Base-by-base conservation (phyloP, 495 filamentous ascomycete species). In the Cryomyces antarcticus region DNA sequence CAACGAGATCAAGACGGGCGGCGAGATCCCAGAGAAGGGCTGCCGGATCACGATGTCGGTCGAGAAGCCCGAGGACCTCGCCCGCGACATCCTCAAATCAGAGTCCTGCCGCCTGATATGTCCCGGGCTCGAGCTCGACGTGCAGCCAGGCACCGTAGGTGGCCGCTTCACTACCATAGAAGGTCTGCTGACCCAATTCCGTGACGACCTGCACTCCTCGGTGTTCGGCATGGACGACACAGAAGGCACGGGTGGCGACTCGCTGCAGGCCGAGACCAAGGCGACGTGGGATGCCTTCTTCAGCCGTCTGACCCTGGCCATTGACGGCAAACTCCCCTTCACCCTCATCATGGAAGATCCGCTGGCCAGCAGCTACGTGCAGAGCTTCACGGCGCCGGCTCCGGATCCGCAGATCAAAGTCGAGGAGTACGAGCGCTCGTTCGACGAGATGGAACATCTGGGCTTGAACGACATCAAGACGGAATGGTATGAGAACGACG, bases 91-190 rank as follows among this genome's bases (percentile, higher is more conserved):
- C 46, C 71, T 99, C 42, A 99, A 99, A 68, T 86, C 82, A 53
- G 89, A 96, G 60, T 88, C 80, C 31, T 94, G 87, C 53, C 71
- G 73, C 5, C 65, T 99, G 40, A 67, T 73, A 51, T 88, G 82
- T 52, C 80, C 86, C 2, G 86, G 96, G 52, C 75, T 94, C 46
- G 72, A 75, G 47, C 71, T 97, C 24, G 70, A 70, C 30, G 82
- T 95, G 24, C 78, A 85, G 54, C 82, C 87, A 0, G 89, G 89
- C 36, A 95, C 88, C 0, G 71, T 96, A 4, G 89, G 89, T 47
- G 88, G 88, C 12, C 77, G 87, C 37, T 97, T 97, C 66, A 96
- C 89, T 7, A 97, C 92, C 5, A 73, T 96, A 13, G 92, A 96
- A 60, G 89, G 89, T 47, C 71, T 95, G 17, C 67, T 96, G n/a